Conservation (phyloP, 371 early-diverging fungal species). For the Mucor saturninus region DNA sequence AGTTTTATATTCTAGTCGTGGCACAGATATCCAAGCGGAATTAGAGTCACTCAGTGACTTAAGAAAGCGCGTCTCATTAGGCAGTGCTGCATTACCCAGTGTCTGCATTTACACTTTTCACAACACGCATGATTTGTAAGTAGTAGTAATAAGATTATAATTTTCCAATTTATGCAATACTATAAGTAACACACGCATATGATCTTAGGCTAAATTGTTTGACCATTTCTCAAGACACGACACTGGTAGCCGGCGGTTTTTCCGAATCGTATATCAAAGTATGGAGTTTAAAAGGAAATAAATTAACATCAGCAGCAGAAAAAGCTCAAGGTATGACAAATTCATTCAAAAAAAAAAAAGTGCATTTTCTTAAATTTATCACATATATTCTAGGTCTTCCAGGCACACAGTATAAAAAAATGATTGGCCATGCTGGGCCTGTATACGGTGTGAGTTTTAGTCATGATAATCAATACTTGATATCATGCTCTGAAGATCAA, state of each 20-base stretch:
- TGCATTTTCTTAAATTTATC: not conserved
- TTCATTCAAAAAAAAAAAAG: not conserved
- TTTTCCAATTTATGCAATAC: too few relatives aligned
- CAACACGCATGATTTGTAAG: constrained; percentile 88
- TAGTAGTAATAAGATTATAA: not conserved
- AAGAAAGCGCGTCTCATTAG: constrained; percentile 77
- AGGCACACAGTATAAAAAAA: constrained; percentile 63
- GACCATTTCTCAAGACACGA: constrained; percentile 76
- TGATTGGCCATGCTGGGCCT: constrained; percentile 97
- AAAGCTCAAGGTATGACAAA: constrained; percentile 15
- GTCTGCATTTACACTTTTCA: constrained; percentile 98
- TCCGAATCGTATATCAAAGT: constrained; percentile 89
- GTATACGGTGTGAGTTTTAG: constrained; percentile 94
- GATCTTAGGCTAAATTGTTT: constrained; percentile 71
- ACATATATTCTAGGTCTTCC: not conserved
- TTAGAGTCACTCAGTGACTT: constrained; percentile 84
- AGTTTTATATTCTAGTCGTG: constrained; percentile 50
- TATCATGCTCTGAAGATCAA: constrained; percentile 96
- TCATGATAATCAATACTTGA: constrained; percentile 85
- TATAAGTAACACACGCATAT: not conserved
- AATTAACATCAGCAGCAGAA: constrained; percentile 51
- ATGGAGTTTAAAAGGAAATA: constrained; percentile 82
- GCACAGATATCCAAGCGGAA: constrained; percentile 74
- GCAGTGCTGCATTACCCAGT: constrained; percentile 85
- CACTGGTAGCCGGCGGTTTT: constrained; percentile 85